Evolutionary conservation across 163 green algal genomes (phyloP), one percentile per base, ranked within the genome.

Genomic region (Trebouxia gelatinosa): DNA sequence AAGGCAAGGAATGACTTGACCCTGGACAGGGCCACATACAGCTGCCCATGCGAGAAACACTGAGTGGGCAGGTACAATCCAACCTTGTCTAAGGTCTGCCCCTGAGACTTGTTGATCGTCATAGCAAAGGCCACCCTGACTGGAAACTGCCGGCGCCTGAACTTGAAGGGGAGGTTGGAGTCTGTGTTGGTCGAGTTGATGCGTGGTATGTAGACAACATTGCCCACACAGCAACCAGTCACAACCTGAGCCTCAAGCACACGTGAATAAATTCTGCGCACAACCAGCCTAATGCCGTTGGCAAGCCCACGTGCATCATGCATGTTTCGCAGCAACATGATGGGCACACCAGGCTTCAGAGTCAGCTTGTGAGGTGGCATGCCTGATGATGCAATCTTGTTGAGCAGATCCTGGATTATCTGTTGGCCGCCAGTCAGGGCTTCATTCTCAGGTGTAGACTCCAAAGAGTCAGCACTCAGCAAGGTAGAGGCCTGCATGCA

Each of bases 81-180:
- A 19, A 58, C 34, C 5, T 58, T 35, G 5, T 35, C 23, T 37
- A 74, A 21, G 37, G 65, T 74, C 19, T 54, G 65, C 6, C 65
- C 65, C 34, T 58, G 65, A 23, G 37, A 35, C 37, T 74, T 74
- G 37, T 74, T 74, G 38, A 58, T 35, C 2, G 65, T 74, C 65
- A 74, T 74, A 6, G 65, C 65, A 74, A 74, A 74, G 3, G 65
- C 65, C 19, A 58, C 1, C 37, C 34, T 58, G 13, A 74, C 23
- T 3, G 65, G 37, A 17, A 74, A 57, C 19, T 74, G 65, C 11
- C 37, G 23, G 21, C 65, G 13, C 3, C 3, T 5, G 6, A 74
- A 37, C 37, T 54, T 35, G 32, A 70, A 70, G 7, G 59, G 59
- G 11, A 70, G 32, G 19, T 21, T 17, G 28, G 11, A 35, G 31